A percentile compares a stretch with the other conserved stretches of the same genome.
These are phyloP conservation scores for Actinomucor elegans DNA, from an alignment of 371 early-diverging fungal genomes.

Conservation along the genomic window DNA sequence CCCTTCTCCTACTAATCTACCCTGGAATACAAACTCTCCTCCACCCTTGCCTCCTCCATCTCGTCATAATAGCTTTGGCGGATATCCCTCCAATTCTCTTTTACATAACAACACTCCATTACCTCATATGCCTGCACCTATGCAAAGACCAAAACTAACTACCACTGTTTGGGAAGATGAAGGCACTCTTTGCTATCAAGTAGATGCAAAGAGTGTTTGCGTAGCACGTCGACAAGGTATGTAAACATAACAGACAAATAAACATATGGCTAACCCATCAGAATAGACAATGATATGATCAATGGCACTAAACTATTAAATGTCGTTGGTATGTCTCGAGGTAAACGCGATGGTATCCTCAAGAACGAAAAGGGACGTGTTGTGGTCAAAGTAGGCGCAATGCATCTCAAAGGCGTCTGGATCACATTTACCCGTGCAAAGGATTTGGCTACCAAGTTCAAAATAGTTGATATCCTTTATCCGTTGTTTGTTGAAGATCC, in stretches of 20 bases:
- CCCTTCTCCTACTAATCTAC: conserved; percentile 6
- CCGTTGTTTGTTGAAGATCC: conserved; percentile 75
- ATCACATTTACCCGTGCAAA: conserved; percentile 68
- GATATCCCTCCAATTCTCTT: conserved; percentile 11
- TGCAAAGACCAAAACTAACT: conserved; percentile 62
- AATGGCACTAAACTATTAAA: conserved; percentile 87
- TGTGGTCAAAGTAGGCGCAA: conserved; percentile 86
- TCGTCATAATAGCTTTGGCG: conserved; percentile 12
- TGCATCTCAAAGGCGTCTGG: conserved; percentile 92
- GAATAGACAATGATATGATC: conserved; percentile 74
- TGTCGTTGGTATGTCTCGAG: conserved; percentile 87
- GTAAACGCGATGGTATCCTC: conserved; percentile 84
- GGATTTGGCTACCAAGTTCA: conserved; percentile 61
- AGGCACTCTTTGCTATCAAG: conserved; percentile 76
- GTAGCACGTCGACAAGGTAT: conserved; percentile 79
- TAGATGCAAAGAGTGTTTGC: conserved; percentile 75
- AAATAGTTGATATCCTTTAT: conserved; percentile 60
- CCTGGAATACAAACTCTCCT: conserved; percentile 19
- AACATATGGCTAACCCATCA: not conserved
- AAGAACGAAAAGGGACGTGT: conserved; percentile 85
- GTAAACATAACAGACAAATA: conserved; percentile 11
- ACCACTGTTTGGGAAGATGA: conserved; percentile 87
- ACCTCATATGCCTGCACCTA: conserved; percentile 32
- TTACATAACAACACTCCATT: conserved; percentile 8
- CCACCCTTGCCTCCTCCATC: conserved; percentile 28